Conservation (phyloP, 495 filamentous ascomycete species). For the Neurospora discreta region DNA sequence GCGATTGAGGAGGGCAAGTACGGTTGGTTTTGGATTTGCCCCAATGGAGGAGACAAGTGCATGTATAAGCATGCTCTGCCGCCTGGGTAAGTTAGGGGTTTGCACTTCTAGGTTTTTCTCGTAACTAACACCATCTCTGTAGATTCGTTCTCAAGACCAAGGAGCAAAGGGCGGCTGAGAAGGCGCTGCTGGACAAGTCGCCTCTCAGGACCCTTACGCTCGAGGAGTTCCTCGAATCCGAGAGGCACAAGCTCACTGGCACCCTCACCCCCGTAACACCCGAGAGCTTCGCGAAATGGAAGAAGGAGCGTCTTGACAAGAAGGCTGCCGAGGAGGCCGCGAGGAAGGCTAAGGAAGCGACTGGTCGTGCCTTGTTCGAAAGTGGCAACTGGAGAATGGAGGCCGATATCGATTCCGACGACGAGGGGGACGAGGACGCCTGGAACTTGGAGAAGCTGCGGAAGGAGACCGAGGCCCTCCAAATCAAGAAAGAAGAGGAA, state of each 20-base stretch:
- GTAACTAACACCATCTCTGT: slow-evolving; percentile 16
- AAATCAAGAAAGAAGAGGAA: slow-evolving; percentile 52
- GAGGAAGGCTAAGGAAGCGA: slow-evolving; percentile 82
- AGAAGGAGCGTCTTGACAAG: slow-evolving; percentile 86
- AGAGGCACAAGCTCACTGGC: slow-evolving; percentile 86
- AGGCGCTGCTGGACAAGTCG: slow-evolving; percentile 94
- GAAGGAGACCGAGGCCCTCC: slow-evolving; percentile 55
- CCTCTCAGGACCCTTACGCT: slow-evolving; percentile 88
- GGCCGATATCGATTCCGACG: slow-evolving; percentile 51
- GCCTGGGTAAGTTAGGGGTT: slow-evolving; percentile 55
- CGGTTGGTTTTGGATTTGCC: slow-evolving; percentile 98
- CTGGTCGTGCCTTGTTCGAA: slow-evolving; percentile 89
- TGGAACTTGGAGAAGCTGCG: slow-evolving; percentile 75
- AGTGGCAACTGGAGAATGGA: slow-evolving; percentile 80
- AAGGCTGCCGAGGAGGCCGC: slow-evolving; percentile 88
- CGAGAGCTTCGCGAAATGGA: slow-evolving; percentile 91
- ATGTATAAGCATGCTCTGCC: slow-evolving; percentile 96
- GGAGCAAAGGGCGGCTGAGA: slow-evolving; percentile 91
- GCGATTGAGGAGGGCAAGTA: slow-evolving; percentile 98
- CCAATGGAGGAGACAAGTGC: slow-evolving; percentile 94
- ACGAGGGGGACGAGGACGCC: slow-evolving; percentile 45
- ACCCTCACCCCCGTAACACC: slow-evolving; percentile 84
- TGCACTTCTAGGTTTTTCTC: background rate
- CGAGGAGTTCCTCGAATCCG: slow-evolving; percentile 93
- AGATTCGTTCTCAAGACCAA: slow-evolving; percentile 96